These are phyloP conservation scores for Aureobasidium lini DNA, from an alignment of 2,329 filamentous ascomycete species.

Conservation along the genomic window DNA sequence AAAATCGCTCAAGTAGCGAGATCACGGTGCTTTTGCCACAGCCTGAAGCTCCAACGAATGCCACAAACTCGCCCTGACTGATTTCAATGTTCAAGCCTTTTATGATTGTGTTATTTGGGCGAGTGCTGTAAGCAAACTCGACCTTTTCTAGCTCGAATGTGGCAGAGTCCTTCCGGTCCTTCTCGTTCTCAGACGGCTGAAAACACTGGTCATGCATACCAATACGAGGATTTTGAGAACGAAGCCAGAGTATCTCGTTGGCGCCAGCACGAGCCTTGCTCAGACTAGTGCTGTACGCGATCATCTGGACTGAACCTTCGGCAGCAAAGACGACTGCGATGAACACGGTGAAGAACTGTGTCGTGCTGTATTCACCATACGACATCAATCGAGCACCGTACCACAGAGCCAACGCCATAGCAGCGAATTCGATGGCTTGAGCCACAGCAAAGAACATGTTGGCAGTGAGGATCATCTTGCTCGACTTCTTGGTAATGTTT, in stretches of 20 bases:
- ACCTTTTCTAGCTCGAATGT: slow-evolving; percentile 46
- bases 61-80: slow-evolving; percentile 32
- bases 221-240: slow-evolving; percentile 40
- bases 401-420: slow-evolving; percentile 30
- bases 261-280: background rate
- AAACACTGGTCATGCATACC: slow-evolving; percentile 33
- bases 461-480: slow-evolving; percentile 50
- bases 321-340: slow-evolving; percentile 61
- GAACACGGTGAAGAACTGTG: slow-evolving; percentile 53
- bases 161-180: background rate
- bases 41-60: slow-evolving; percentile 38
- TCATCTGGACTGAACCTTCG: slow-evolving; percentile 33
- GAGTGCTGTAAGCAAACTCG: slow-evolving; percentile 57
- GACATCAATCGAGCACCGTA: slow-evolving; percentile 27
- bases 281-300: background rate
- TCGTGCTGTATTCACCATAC: slow-evolving; percentile 26
- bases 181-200: background rate
- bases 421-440: slow-evolving; percentile 53
- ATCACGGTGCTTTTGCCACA: slow-evolving; percentile 38
- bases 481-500: slow-evolving; percentile 49
- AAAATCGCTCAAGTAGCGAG: slow-evolving; percentile 39
- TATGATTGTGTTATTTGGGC: slow-evolving; percentile 65
- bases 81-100: slow-evolving; percentile 43
- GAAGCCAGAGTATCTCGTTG: slow-evolving; percentile 39
- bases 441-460: slow-evolving; percentile 56